These are phyloP conservation scores for Phytophthora kernoviae DNA, from an alignment of 352 stramenopile species.

Conservation along the genomic window DNA sequence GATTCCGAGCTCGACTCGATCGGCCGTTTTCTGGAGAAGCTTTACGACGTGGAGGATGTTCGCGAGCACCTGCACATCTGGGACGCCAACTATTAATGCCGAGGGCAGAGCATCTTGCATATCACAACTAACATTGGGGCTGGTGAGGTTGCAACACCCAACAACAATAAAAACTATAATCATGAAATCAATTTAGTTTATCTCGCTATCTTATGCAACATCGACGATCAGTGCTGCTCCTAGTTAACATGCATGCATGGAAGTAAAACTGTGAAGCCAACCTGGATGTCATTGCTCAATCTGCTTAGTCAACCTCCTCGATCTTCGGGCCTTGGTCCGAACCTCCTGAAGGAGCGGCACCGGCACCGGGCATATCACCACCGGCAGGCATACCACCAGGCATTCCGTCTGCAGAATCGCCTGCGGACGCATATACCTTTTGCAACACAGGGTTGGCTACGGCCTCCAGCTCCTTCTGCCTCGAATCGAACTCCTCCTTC, in stretches of 20 bases:
- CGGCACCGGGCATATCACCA: conserved; percentile 32
- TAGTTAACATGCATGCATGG: background rate
- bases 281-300: background rate
- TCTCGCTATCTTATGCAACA: no score
- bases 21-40: conserved; percentile 50
- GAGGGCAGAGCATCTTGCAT: no score
- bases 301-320: conserved; percentile 70
- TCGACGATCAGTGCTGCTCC: background rate
- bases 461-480: conserved; percentile 88
- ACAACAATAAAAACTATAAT: no score
- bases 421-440: conserved; percentile 66
- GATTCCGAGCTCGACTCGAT: conserved; percentile 87
- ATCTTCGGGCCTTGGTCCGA: conserved; percentile 66
- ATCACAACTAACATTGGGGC: no score
- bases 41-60: conserved; percentile 50
- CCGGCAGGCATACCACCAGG: conserved; percentile 16
- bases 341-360: conserved; percentile 36
- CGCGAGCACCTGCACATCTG: conserved; percentile 62
- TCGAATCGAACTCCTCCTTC: conserved; percentile 75
- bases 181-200: no score
- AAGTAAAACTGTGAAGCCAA: background rate
- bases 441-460: conserved; percentile 83
- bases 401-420: conserved; percentile 39
- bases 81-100: conserved; percentile 51
- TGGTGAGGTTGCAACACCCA: no score